These are phyloP conservation scores for Fusarium redolens DNA, from an alignment of 2,329 filamentous ascomycete genomes.

Conservation along the genomic window DNA sequence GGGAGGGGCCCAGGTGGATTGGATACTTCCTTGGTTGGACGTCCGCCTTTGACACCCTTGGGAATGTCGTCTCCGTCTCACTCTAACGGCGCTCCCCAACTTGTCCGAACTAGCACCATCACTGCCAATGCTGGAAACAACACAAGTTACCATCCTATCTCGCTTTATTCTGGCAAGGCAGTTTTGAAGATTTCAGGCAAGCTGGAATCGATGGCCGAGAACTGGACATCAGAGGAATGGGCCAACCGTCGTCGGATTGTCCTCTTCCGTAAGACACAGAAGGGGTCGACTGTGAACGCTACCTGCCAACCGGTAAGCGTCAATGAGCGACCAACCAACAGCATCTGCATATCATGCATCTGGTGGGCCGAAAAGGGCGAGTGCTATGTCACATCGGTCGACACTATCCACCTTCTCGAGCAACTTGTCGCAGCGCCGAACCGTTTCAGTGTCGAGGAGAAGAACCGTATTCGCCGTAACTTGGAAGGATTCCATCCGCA, in stretches of 20 bases:
- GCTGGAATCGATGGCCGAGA: conserved; percentile 82
- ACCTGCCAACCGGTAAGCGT: conserved; percentile 82
- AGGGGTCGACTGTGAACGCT: conserved; percentile 82
- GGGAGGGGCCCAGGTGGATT: conserved; percentile 57
- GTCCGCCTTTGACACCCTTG: conserved; percentile 61
- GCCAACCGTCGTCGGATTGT: conserved; percentile 85
- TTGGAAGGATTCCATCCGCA: conserved; percentile 92
- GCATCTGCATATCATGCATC: conserved; percentile 97
- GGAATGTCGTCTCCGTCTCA: conserved; percentile 57
- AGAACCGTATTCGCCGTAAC: conserved; percentile 96
- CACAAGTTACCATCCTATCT: conserved; percentile 78
- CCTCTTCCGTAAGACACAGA: conserved; percentile 85
- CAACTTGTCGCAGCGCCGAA: conserved; percentile 80
- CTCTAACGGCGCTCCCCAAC: conserved; percentile 54
- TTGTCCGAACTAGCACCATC: conserved; percentile 68
- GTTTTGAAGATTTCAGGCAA: conserved; percentile 87
- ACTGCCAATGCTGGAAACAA: conserved; percentile 51
- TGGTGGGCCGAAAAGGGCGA: conserved; percentile 93
- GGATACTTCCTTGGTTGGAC: conserved; percentile 56
- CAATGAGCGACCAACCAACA: conserved; percentile 83
- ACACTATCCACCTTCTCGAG: conserved; percentile 95
- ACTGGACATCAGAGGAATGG: conserved; percentile 87
- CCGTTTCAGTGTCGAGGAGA: conserved; percentile 95
- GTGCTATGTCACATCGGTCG: conserved; percentile 94
- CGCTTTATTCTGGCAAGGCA: conserved; percentile 86